Evolutionary conservation across 164 flowering plant genomes (phyloP).

Genomic region (Santalum album): DNA sequence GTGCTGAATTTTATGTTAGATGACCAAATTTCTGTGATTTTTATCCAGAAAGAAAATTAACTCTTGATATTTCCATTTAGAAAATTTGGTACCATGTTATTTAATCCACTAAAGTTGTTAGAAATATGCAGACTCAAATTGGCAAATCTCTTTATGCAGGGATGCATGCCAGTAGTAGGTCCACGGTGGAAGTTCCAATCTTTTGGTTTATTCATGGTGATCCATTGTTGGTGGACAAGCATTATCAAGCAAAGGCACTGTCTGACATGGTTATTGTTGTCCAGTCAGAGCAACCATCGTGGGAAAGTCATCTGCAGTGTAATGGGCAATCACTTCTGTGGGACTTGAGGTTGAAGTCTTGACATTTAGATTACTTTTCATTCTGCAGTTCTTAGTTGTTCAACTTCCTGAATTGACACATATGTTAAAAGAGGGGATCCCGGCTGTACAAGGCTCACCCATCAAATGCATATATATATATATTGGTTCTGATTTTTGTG

Average conservation of each 20-base stretch:
- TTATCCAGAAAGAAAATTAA: too few species aligned
- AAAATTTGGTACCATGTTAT: too few species aligned
- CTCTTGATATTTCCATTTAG: too few species aligned
- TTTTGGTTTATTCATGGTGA: slow-evolving; percentile 93
- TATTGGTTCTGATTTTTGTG: too few species aligned
- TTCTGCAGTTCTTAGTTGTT: not conserved
- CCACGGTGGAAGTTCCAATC: slow-evolving; percentile 84
- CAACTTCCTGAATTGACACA: too few species aligned
- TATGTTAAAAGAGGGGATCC: too few species aligned
- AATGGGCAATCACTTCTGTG: slow-evolving; percentile 79
- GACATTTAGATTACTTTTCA: not conserved
- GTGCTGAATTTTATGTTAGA: too few species aligned
- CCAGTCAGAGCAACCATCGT: slow-evolving; percentile 77
- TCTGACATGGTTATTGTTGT: slow-evolving; percentile 95
- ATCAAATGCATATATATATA: too few species aligned
- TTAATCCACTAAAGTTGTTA: too few species aligned
- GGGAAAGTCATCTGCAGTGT: slow-evolving; percentile 99
- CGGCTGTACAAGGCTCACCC: too few species aligned
- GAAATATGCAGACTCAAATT: too few species aligned
- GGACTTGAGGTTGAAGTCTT: slow-evolving; percentile 69
- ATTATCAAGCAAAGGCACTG: slow-evolving; percentile 94
- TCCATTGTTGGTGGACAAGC: slow-evolving; percentile 82
- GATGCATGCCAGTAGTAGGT: slow-evolving; percentile 70
- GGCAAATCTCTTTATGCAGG: slow-evolving; percentile 46
- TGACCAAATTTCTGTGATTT: too few species aligned